Evolutionary conservation across 2,329 filamentous ascomycete species (phyloP).

Genomic region (Botrytis aclada): DNA sequence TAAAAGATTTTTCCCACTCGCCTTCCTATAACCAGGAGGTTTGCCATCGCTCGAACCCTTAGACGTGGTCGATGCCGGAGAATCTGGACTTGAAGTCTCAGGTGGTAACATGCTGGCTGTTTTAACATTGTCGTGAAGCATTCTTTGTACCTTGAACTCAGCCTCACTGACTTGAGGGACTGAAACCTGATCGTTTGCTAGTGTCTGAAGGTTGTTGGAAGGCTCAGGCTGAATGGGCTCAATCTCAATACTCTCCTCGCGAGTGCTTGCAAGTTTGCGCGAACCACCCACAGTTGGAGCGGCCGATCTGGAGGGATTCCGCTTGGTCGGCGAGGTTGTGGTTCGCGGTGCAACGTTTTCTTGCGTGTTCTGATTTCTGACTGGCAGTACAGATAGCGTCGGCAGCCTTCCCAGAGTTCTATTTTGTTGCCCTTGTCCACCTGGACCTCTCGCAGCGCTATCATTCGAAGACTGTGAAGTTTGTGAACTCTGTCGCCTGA

Average conservation of each 20-base stretch:
- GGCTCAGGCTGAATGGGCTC: not conserved
- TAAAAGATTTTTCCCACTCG: slow-evolving; percentile 22
- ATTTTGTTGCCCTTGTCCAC: not conserved
- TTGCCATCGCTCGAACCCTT: slow-evolving; percentile 10
- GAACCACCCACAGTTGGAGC: not conserved
- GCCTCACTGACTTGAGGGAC: not conserved
- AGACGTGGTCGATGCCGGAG: slow-evolving; percentile 18
- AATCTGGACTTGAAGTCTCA: slow-evolving; percentile 7
- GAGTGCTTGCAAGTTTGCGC: slow-evolving; percentile 18
- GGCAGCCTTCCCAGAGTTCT: slow-evolving; percentile 1
- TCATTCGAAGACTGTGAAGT: slow-evolving; percentile 44
- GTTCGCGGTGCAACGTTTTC: slow-evolving; percentile 6
- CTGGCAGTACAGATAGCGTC: not conserved
- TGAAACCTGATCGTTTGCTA: not conserved
- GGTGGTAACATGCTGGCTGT: not conserved
- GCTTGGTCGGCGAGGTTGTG: slow-evolving; percentile 14
- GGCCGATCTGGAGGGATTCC: not conserved
- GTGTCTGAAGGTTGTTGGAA: not conserved
- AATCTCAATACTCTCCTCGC: slow-evolving; percentile 6
- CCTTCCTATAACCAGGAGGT: slow-evolving; percentile 12
- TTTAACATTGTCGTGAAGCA: slow-evolving; percentile 16
- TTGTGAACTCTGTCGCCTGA: slow-evolving; percentile 48
- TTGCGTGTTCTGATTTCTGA: slow-evolving; percentile 5
- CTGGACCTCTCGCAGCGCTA: slow-evolving; percentile 20
- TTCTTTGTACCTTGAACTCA: slow-evolving; percentile 14